These are phyloP conservation scores for Elaeagnus macrophylla DNA, from an alignment of 306 rosid genomes.

Conservation along the genomic window DNA sequence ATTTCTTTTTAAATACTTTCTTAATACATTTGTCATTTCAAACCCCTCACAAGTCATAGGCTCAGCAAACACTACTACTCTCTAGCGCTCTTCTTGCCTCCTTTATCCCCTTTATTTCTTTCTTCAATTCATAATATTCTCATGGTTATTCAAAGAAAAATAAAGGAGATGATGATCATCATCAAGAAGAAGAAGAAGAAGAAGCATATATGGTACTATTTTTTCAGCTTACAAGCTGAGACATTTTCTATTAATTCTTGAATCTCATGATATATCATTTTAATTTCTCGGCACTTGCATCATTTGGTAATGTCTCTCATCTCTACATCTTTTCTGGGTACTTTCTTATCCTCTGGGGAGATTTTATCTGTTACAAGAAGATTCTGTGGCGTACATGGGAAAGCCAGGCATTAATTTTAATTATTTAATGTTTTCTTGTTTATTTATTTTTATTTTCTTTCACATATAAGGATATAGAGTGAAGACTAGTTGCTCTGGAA, in stretches of 20 bases:
- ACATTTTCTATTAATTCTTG: too few species aligned
- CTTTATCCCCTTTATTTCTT: conserved; percentile 2
- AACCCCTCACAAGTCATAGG: too few species aligned
- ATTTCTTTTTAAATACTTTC: conserved; percentile 5
- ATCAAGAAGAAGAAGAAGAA: conserved; percentile 26
- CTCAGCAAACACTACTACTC: too few species aligned
- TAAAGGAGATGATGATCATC: conserved; percentile 18
- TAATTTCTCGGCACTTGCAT: conserved; percentile 1
- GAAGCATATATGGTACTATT: background rate
- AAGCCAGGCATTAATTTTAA: conserved; percentile 63
- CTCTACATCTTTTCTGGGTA: too few species aligned
- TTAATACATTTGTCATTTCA: background rate
- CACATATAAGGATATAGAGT: too few species aligned
- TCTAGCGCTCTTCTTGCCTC: background rate
- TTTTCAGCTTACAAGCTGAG: too few species aligned
- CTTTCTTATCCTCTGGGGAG: conserved; percentile 24
- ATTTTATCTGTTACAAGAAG: conserved; percentile 28
- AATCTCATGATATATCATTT: too few species aligned
- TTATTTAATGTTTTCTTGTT: too few species aligned
- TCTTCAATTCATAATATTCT: conserved; percentile 8
- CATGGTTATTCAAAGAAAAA: background rate
- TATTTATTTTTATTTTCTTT: too few species aligned
- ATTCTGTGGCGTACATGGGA: conserved; percentile 79
- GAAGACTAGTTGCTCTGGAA: too few species aligned
- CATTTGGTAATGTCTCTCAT: background rate